These are phyloP conservation scores for Penicillium sp. DNA, from an alignment of 2,329 filamentous ascomycete genomes.

Conservation along the genomic window DNA sequence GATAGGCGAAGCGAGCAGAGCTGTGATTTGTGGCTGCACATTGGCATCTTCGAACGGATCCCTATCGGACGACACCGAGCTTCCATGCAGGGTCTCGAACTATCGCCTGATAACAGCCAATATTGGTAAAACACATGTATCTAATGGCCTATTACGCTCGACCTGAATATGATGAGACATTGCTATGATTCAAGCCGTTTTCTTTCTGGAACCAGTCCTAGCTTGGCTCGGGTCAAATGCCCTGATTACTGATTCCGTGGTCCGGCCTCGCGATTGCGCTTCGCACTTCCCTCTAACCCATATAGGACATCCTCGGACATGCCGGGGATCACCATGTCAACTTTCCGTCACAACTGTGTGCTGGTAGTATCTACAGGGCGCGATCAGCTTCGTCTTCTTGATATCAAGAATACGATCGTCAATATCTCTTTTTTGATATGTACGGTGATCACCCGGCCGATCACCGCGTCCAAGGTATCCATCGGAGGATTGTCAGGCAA, in stretches of 20 bases:
- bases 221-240: no score
- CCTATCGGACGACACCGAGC: not conserved
- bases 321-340: conserved; percentile 54
- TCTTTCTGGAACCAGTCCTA: not conserved
- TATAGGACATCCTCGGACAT: conserved; percentile 33
- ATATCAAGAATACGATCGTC: conserved; percentile 55
- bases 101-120: not conserved
- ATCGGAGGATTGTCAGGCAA: conserved; percentile 56
- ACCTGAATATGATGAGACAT: not conserved
- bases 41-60: not conserved
- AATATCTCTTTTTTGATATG: conserved; percentile 55
- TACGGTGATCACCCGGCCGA: conserved; percentile 54
- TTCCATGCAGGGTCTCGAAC: not conserved
- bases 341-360: conserved; percentile 55
- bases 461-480: conserved; percentile 55
- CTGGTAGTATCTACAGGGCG: conserved; percentile 57
- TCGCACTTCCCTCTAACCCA: conserved; percentile 40
- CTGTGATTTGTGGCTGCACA: conserved; percentile 1
- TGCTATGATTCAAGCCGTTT: not conserved
- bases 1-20: conserved; percentile 12
- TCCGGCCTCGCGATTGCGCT: conserved; percentile 15
- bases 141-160: not conserved
- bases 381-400: conserved; percentile 55
- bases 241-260: not conserved
- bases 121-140: not conserved